Base-by-base conservation (phyloP, 345 rosid genomes). In the Crucihimalaya himalaica region DNA sequence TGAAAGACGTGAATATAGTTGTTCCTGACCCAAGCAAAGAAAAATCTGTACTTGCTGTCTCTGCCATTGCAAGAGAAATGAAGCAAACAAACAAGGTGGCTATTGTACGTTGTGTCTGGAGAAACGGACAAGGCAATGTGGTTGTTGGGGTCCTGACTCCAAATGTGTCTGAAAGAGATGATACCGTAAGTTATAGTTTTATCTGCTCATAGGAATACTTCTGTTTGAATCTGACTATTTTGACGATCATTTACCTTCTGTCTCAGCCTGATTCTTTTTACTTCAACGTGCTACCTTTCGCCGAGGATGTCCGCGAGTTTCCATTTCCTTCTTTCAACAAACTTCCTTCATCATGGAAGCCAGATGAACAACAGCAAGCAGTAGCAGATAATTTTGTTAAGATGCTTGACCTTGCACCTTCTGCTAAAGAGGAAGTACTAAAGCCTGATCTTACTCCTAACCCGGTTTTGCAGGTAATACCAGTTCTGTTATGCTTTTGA, bases 91-190 rank as follows among this genome's bases (percentile, higher is more conserved):
- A 85, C 66, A 87, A 78, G 76, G 92, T 91, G 43, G 97, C 96
- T 57, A 87, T 95, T 72, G 63, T 89, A 69, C 96, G 97, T 18
- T 95, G 99, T 78, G 99, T 89, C 70, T 95, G 99, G 99, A 88
- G 93, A 82, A 89, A 89, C 59, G 93, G 93, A 68, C 96, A 82
- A 74, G 82, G 83, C 42, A 88, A 64, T 67, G 93, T 88, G 37
- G 88, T 86, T 73, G 74, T 95, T 75, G 99, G 97, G 40, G 84
- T 85, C 78, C 81, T 95, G 81, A 87, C 88, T 55, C 96, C 99
- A 67, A 88, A 86, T 68, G 60, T 91, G 16, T 87, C 96, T 70
- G 81, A 87, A 61, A 85, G 80, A 65, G 89, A 83, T 55, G 82
- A 87, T 37, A 76, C 81, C 20, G 97, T 95, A 82, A 78, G 92